Base-by-base conservation (phyloP, 192 early-diverging fungal species). In the Backusella australiensis region DNA sequence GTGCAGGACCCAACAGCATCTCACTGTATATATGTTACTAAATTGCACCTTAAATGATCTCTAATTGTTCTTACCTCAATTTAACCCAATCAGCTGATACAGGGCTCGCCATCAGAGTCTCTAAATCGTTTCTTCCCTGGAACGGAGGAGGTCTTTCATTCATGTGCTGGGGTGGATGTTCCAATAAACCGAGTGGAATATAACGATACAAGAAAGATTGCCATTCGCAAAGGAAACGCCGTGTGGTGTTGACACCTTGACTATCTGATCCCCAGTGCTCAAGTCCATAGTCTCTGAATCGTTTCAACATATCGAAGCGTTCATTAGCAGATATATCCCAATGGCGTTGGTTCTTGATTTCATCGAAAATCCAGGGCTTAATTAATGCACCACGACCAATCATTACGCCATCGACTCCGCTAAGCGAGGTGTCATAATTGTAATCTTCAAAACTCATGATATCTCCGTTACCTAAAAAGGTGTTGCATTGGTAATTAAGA, bases 281-380 rank as follows among this genome's bases (percentile, higher is more conserved):
- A 65, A 98, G 81, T n/a, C 97, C 98, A 79, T 88, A 95, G 29
- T 90, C 75, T 14, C 90, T 90, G 86, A 92, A 99, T 49, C 90
- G 79, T 73, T 90, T 90, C 73, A 99, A 80, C 42, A 99, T 93
- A 68, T 97, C 98, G 59, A 99, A 88, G 19, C 98, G 92, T 85
- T 99, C 97, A 5, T 83, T 73, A 1, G 94, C 88, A 34, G 91
- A 92, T 71, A 99, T 99, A 77, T 99, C 98, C 91, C 93, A 98
- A 70, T 95, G 88, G 17, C 89, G 83, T 63, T 91, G 89, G 42
- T 93, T 90, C 73, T 94, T 91, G 75, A 99, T 98, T 78, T 99
- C 98, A 4, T 87, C 89, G 82, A 99, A 98, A 1, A 99, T 89
- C 98, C 98, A 99, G 4, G 98, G 98, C 86, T 99, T 99, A 76